Base-by-base conservation (phyloP, 2,329 filamentous ascomycete genomes). In the Didymella exigua region DNA sequence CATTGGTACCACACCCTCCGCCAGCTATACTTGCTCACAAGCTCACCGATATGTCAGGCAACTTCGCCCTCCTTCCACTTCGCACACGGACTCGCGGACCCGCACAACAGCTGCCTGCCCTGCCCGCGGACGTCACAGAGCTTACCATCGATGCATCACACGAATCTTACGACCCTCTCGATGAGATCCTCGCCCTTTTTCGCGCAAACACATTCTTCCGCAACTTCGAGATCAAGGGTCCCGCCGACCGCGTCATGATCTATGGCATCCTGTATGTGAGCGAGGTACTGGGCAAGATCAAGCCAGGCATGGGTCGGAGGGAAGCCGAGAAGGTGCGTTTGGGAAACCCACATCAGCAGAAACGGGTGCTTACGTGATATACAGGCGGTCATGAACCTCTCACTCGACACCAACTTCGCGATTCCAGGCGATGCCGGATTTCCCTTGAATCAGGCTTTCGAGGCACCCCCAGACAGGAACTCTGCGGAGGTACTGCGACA, bases 191-290 rank as follows among this genome's bases (percentile, higher is more conserved):
- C 50, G 84, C 88, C 11, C 85, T 98, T 44, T 99, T 98, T 84
- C 91, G 95, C 62, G 93, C 95, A 69, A 98, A 99, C 82, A 97
- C 93, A 57, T 93, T 99, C 78, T 99, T 98, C 84, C 90, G 95
- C 71, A 99, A 98, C 84, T 99, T 99, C 71, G 95, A 98, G 82
- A 96, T 98, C 81, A 93, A 96, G 79, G 95, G 95, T 13, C 90
- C 91, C 23, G 93, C 95, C 54, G 95, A 99, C 78, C 86, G 95
- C 34, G 86, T 98, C 71, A 84, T 99, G 65, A 93, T 98, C 71
- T 99, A 99, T 79, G 93, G 93, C 60, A 99, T 97, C 75, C 84
- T 96, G 73, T 98, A 93, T 78, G 84, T 98, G 70, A 93, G 89
- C 78, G 93, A 98, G 77, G 93, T 91, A 69, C 80, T 99, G 73